Conservation (phyloP, 2,329 filamentous ascomycete genomes). For the Penicillium polonicum region DNA sequence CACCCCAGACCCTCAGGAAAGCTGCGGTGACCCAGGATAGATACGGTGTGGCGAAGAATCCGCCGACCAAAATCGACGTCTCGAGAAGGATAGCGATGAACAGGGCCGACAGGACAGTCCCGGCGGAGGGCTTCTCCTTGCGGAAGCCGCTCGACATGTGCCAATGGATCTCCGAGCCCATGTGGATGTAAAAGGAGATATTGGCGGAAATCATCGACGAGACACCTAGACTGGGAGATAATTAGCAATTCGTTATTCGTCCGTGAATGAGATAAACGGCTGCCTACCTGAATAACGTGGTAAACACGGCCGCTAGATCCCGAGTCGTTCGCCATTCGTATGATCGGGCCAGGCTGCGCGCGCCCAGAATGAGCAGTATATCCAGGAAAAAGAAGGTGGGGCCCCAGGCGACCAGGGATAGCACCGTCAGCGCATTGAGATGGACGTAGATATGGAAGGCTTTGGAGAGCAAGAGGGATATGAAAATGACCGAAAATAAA, state of each 20-base stretch:
- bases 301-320: constrained; percentile 7
- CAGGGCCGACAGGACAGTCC: constrained; percentile 16
- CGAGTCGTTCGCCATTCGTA: constrained; percentile 8
- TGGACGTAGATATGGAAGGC: constrained; percentile 14
- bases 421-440: neutral
- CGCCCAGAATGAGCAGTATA: constrained; percentile 13
- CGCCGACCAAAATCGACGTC: constrained; percentile 2
- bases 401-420: constrained; percentile 11
- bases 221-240: constrained; percentile 6
- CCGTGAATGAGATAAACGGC: neutral
- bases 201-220: constrained; percentile 21
- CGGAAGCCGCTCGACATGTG: constrained; percentile 16
- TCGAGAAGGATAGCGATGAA: constrained; percentile 14
- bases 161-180: constrained; percentile 27
- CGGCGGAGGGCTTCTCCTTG: constrained; percentile 9
- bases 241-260: constrained; percentile 1
- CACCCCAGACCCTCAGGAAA: constrained; percentile 12
- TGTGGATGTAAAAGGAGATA: constrained; percentile 21
- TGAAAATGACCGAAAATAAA: constrained; percentile 16
- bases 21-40: constrained; percentile 10
- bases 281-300: constrained; percentile 9
- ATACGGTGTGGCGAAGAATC: constrained; percentile 17
- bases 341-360: constrained; percentile 12
- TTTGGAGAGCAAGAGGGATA: constrained; percentile 13
- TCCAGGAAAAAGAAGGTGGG: constrained; percentile 17